Conservation (phyloP, 1,139 yeast genomes). For the Eremothecium coryli region DNA sequence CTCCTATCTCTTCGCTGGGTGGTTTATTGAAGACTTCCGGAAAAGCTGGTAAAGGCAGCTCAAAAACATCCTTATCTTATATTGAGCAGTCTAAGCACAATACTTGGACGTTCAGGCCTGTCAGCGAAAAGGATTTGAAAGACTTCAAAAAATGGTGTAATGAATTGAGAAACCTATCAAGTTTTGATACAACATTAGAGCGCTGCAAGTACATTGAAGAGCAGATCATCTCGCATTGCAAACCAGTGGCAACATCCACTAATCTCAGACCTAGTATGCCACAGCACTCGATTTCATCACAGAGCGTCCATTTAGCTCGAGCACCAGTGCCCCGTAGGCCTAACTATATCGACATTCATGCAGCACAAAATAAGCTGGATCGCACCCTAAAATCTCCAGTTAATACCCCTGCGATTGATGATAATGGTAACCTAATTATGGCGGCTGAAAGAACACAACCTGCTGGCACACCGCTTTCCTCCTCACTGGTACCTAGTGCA, state of each 20-base stretch:
- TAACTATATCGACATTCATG: slow-evolving; percentile 22
- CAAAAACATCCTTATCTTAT: slow-evolving; percentile 31
- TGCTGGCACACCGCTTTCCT: slow-evolving; percentile 3
- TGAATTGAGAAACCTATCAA: slow-evolving; percentile 36
- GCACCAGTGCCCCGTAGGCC: too few relatives aligned
- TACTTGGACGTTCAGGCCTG: slow-evolving; percentile 25
- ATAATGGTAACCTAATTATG: slow-evolving; percentile 30
- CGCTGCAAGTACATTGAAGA: slow-evolving; percentile 31
- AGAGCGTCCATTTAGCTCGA: too few relatives aligned
- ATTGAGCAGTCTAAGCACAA: slow-evolving; percentile 7
- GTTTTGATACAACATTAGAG: slow-evolving; percentile 30
- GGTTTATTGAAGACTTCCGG: not conserved
- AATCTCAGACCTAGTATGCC: slow-evolving; percentile 1
- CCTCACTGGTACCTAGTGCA: too few relatives aligned
- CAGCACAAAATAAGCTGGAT: slow-evolving; percentile 8
- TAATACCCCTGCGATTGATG: slow-evolving; percentile 32
- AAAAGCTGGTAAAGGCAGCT: slow-evolving; percentile 14
- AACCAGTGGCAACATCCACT: slow-evolving; percentile 6
- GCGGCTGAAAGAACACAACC: slow-evolving; percentile 21
- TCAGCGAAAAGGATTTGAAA: slow-evolving; percentile 30
- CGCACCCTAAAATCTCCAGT: slow-evolving; percentile 16
- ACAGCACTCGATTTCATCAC: not conserved
- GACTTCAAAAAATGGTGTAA: slow-evolving; percentile 39
- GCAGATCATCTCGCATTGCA: slow-evolving; percentile 18
- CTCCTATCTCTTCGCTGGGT: slow-evolving; percentile 1